Base-by-base conservation (phyloP, 2,329 filamentous ascomycete species). In the Trichophyton schoenleinii region DNA sequence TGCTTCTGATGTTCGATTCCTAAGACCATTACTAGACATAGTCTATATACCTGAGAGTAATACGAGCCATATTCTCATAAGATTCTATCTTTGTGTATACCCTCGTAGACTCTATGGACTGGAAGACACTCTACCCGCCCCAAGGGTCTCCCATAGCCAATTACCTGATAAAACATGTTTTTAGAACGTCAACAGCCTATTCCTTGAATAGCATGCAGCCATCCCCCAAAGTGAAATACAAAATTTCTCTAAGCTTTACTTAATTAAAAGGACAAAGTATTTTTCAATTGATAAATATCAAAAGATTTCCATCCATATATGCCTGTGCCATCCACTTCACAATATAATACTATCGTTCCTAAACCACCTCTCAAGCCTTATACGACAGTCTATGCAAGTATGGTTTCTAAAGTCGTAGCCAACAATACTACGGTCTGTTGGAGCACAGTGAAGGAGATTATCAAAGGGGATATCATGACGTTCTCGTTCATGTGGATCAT, bases 401-500 rank as follows among this genome's bases (percentile, higher is more conserved):
- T 59, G 22, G 8, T 13, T 6, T 13, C 38, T 57, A 34, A 59
- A 57, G 0, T 62, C 13, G 7, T 36, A 31, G 3, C 36, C 44
- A 15, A 59, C 31, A 2, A 62, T 60, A 59, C 66, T 66, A 18
- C 44, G 25, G 5, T 25, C 36, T 9, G 53, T 52, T 18, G 66
- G 66, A 15, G 22, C 46, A 53, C 63, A 66, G 9, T 59, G 22
- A 3, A 41, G 61, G 20, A 42, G 57, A 18, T 64, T 52, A 20
- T 64, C 28, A 31, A 64, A 67, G 5, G 63, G 62, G 6, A 67
- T 61, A n/a, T 62, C 58, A 20, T 58, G 63, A 18, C 57, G 46
- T 1, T 59, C 59, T 1, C 65, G 66, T 41, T 70, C 57, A 0
- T 60, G 46, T 0, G 69, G 66, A 38, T 72, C 68, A 20, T 72